phyloP scores from a whole-genome alignment of 306 rosid genomes.

The Citrullus amarus region DNA sequence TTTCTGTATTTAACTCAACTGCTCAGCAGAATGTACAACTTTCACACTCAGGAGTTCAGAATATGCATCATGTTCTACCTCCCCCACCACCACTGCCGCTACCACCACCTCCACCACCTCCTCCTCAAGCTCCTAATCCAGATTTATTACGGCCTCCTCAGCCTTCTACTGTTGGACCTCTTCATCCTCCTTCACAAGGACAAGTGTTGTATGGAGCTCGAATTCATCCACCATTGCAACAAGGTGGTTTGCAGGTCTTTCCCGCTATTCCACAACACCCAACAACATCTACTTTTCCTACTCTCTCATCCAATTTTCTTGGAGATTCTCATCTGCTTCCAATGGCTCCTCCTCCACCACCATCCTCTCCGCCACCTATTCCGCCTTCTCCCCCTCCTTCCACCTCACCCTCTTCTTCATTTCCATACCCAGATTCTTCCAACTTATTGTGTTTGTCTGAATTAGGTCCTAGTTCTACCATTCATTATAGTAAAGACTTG shows the following conservation, averaged over 20 bases:
- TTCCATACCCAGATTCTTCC: slow-evolving; percentile 2
- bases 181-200: slow-evolving; percentile 34
- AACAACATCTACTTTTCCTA: slow-evolving; percentile 16
- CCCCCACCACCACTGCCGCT: slow-evolving; percentile 12
- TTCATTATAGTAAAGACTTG: slow-evolving; percentile 11
- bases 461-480: not conserved
- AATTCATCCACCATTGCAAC: slow-evolving; percentile 20
- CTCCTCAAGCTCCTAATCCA: slow-evolving; percentile 19
- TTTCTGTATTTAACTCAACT: slow-evolving; percentile 18
- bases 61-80: slow-evolving; percentile 15
- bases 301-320: slow-evolving; percentile 22
- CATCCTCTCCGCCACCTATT: slow-evolving; percentile 34
- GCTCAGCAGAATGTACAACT: slow-evolving; percentile 22
- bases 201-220: slow-evolving; percentile 25
- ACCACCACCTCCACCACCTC: slow-evolving; percentile 3
- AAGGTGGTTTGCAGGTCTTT: slow-evolving; percentile 30
- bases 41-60: slow-evolving; percentile 28
- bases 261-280: slow-evolving; percentile 30
- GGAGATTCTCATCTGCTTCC: slow-evolving; percentile 30
- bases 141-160: slow-evolving; percentile 30
- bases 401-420: slow-evolving; percentile 16
- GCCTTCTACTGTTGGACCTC: slow-evolving; percentile 27
- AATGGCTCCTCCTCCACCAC: slow-evolving; percentile 27
- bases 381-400: slow-evolving; percentile 38
- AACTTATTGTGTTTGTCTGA: not conserved